phyloP scores from a whole-genome alignment of 805 yeast species.

The Metschnikowia vanudenii region DNA sequence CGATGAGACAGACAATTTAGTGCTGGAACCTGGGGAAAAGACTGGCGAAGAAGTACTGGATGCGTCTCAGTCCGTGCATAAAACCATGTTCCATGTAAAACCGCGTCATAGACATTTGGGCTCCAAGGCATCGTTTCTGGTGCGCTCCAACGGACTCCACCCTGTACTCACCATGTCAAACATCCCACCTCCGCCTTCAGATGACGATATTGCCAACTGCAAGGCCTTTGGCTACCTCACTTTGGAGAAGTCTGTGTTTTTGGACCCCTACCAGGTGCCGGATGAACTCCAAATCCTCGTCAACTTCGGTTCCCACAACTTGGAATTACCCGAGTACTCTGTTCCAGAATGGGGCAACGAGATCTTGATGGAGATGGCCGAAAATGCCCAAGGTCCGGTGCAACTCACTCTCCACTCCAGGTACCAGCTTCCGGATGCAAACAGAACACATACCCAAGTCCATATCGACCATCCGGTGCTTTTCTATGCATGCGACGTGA shows the following conservation, averaged over 20 bases:
- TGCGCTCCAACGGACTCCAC: conserved; percentile 35
- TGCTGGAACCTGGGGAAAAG: too few species aligned
- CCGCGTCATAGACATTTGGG: conserved; percentile 33
- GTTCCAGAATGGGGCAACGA: conserved; percentile 42
- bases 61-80: conserved; percentile 20
- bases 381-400: conserved; percentile 4
- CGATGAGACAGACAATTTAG: conserved; percentile 8
- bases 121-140: background rate
- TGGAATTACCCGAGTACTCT: conserved; percentile 42
- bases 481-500: conserved; percentile 39
- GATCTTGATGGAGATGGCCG: conserved; percentile 30
- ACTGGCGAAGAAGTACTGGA: too few species aligned
- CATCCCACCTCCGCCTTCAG: conserved; percentile 22
- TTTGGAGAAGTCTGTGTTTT: conserved; percentile 31
- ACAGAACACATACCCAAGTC: conserved; percentile 13
- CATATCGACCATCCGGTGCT: conserved; percentile 26
- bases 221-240: conserved; percentile 33
- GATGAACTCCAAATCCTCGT: conserved; percentile 23
- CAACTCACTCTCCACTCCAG: conserved; percentile 38
- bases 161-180: conserved; percentile 27
- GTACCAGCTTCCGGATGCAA: conserved; percentile 33
- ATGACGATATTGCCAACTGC: conserved; percentile 26
- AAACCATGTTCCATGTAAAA: conserved; percentile 42
- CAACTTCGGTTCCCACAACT: conserved; percentile 32
- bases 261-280: conserved; percentile 41